Conservation (phyloP, 139 green algal genomes). For the Spirogloea muscicola region DNA sequence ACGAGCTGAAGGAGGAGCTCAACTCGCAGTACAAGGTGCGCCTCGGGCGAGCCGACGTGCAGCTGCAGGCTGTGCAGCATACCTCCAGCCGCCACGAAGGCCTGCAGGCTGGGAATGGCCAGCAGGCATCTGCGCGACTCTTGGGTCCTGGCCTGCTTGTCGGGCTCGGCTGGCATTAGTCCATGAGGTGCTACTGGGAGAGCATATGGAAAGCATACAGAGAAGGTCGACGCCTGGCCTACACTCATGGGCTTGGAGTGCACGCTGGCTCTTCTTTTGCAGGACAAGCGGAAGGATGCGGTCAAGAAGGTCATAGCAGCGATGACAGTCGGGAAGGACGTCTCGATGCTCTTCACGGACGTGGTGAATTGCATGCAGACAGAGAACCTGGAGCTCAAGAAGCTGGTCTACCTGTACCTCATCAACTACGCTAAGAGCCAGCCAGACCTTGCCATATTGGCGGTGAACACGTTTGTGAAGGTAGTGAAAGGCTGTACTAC, state of each 20-base stretch:
- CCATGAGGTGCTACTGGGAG: too few relatives aligned
- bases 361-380: slow-evolving; percentile 99
- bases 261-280: too few relatives aligned
- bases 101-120: too few relatives aligned
- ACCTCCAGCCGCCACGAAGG: too few relatives aligned
- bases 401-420: slow-evolving; percentile 99
- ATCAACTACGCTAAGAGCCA: slow-evolving; percentile 99
- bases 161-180: too few relatives aligned
- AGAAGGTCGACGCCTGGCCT: too few relatives aligned
- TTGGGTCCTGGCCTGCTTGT: too few relatives aligned
- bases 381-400: slow-evolving; percentile 88
- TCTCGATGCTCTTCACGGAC: slow-evolving; percentile 88
- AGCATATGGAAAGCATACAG: too few relatives aligned
- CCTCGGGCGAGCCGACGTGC: too few relatives aligned
- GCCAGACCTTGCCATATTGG: slow-evolving; percentile 97
- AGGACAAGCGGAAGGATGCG: slow-evolving; percentile 86
- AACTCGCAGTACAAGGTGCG: slow-evolving; percentile 71
- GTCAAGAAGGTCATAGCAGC: slow-evolving; percentile 93
- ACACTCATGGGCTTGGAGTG: too few relatives aligned
- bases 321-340: slow-evolving; percentile 99
- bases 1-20: slow-evolving; percentile 93
- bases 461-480: slow-evolving; percentile 99
- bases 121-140: too few relatives aligned
- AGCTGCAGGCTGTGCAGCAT: too few relatives aligned
- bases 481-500: slow-evolving; percentile 51